phyloP scores from a whole-genome alignment of 179 eudicot species.

The Vitellaria paradoxa region DNA sequence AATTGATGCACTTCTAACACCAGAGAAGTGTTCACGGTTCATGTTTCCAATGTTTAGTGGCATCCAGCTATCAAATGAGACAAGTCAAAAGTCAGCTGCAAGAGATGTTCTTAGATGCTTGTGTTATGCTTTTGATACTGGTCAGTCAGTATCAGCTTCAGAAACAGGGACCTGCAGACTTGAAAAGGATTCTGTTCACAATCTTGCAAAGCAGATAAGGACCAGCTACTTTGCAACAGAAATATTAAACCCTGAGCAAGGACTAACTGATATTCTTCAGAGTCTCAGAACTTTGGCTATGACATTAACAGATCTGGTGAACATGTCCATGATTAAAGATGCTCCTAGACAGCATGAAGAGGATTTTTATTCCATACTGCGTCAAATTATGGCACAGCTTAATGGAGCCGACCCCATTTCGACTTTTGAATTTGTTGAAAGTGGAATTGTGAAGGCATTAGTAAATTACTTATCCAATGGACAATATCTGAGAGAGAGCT shows the following conservation, averaged over 20 bases:
- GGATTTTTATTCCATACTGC: constrained; percentile 43
- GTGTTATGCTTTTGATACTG: constrained; percentile 57
- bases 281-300: constrained; percentile 59
- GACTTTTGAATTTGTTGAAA: constrained; percentile 88
- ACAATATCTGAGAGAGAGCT: constrained; percentile 26
- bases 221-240: constrained; percentile 48
- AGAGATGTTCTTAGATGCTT: constrained; percentile 49
- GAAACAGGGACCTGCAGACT: constrained; percentile 56
- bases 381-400: constrained; percentile 54
- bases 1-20: constrained; percentile 55
- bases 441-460: constrained; percentile 77
- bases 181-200: constrained; percentile 57
- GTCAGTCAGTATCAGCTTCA: constrained; percentile 28
- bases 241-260: constrained; percentile 39
- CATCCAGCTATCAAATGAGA: constrained; percentile 30
- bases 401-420: constrained; percentile 71
- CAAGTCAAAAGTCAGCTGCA: constrained; percentile 29
- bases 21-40: constrained; percentile 50
- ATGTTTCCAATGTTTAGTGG: constrained; percentile 38
- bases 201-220: constrained; percentile 63
- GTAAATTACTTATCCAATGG: constrained; percentile 61
- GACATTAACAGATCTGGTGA: constrained; percentile 44
- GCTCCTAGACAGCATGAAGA: constrained; percentile 41
- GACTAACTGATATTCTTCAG: constrained; percentile 63
- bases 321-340: constrained; percentile 23